phyloP scores from a whole-genome alignment of 169 alveolate species.

The Cryptosporidium viatorum region DNA sequence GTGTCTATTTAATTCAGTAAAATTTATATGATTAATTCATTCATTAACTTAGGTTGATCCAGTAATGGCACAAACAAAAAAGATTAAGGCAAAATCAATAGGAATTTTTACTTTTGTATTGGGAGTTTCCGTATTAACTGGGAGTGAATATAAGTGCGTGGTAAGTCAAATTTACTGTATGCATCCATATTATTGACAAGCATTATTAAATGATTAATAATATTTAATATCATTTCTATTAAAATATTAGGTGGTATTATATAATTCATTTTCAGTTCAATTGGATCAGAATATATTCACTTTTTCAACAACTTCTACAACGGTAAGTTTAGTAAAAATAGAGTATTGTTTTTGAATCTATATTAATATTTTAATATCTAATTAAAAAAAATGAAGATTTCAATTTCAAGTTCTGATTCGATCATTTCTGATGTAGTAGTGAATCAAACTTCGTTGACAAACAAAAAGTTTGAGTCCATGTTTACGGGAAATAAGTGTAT shows the following conservation, averaged over 20 bases:
- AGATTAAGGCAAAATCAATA: slow-evolving; percentile 30
- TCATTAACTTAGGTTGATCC: slow-evolving; percentile 58
- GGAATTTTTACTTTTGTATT: slow-evolving; percentile 64
- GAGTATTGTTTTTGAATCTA: neutral
- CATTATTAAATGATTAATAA: neutral
- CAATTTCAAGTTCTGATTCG: slow-evolving; percentile 43
- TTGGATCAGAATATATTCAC: slow-evolving; percentile 54
- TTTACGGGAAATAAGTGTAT: slow-evolving; percentile 50
- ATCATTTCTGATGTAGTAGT: slow-evolving; percentile 39
- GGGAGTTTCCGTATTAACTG: slow-evolving; percentile 56
- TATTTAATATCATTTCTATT: neutral
- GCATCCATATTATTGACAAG: neutral
- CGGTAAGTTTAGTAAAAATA: slow-evolving; percentile 29
- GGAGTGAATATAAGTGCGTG: slow-evolving; percentile 56
- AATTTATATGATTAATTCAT: neutral
- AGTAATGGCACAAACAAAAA: slow-evolving; percentile 61
- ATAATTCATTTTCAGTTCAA: slow-evolving; percentile 61
- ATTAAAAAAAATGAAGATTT: slow-evolving; percentile 6
- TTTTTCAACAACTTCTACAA: slow-evolving; percentile 35
- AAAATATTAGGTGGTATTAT: slow-evolving; percentile 25
- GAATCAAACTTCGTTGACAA: slow-evolving; percentile 48
- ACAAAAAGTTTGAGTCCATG: slow-evolving; percentile 44
- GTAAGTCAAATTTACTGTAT: neutral
- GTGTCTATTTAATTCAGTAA: neutral
- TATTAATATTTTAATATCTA: neutral